Conservation (phyloP, 2,329 filamentous ascomycete species). For the Ilyonectria destructans region DNA sequence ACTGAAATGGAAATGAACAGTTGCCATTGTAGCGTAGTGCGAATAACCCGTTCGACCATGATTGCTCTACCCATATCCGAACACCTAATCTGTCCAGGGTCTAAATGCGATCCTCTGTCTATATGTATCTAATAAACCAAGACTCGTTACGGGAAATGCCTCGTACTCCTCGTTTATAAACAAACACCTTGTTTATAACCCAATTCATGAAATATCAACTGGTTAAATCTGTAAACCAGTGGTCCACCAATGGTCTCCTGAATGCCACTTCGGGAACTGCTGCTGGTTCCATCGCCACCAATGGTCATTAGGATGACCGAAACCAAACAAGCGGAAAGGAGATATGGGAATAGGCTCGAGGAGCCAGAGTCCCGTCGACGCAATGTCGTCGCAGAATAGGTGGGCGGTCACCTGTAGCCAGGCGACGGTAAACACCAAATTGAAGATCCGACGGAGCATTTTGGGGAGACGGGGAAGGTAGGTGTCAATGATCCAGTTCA, state of each 20-base stretch:
- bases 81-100: neutral
- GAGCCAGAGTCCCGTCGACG: constrained; percentile 82
- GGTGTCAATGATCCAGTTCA: constrained; percentile 55
- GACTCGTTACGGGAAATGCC: neutral
- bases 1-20: neutral
- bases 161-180: neutral
- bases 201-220: neutral
- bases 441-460: constrained; percentile 66
- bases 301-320: constrained; percentile 73
- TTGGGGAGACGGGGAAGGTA: constrained; percentile 62
- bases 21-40: neutral
- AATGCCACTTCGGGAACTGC: constrained; percentile 70
- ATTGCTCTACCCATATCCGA: neutral
- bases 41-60: neutral
- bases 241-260: constrained; percentile 76
- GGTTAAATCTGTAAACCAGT: constrained; percentile 53
- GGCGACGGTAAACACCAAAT: constrained; percentile 72
- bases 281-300: constrained; percentile 78
- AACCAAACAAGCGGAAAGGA: constrained; percentile 75
- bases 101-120: constrained; percentile 11
- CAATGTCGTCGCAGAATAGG: constrained; percentile 83
- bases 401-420: constrained; percentile 81
- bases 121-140: neutral
- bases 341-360: constrained; percentile 88
- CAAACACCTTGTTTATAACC: neutral